Evolutionary conservation across 768 basidiomycete species (phyloP), one percentile per base, ranked within the genome.

Genomic region (Kwoniella europaea): DNA sequence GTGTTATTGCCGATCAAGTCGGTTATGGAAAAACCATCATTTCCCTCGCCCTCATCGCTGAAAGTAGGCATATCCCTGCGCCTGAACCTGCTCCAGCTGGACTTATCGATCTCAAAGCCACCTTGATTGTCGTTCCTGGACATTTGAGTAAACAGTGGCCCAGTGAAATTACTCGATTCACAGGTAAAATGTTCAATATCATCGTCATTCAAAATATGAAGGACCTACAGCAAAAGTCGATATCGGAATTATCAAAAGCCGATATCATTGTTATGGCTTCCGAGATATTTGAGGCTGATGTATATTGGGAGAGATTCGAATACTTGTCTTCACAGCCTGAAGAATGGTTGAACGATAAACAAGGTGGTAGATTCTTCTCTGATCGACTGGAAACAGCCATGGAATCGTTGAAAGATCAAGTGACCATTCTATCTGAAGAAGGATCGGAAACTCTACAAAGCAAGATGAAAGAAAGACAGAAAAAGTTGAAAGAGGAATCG

Each of bases 21-120:
- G 95, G 95, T 62, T 98, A 98, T 79, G 95, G 95, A 18, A 98
- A 98, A 85, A 98, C 95, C 0, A 94, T 94, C 22, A 95, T 97
- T 74, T 94, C 93, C 2, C 87, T 98, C 35, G 94, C 91, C 20
- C 87, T 98, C 69, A 91, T 97, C 72, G 91, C 91, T 72, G 89
- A 91, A 72, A 82, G 86, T 35, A 85, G 87, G 63, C 85, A 86
- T 70, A 46, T 76, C 1, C 65, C 74, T 10, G 64, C 71, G 6
- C 78, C 75, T 15, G 72, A 74, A 42, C 76, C 82, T 12, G 68
- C 71, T 5, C 75, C 79, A 4, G 13, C 35, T 20, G 81, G 82
- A 41, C 58, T 76, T 16, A 89, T 97, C 56, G 83, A 88, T n/a
- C 87, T 91, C 66, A 91, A 91, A 82, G 94, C 88, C 0, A 93